Conservation (phyloP, 768 basidiomycete species). For the Mycena alexandri region DNA sequence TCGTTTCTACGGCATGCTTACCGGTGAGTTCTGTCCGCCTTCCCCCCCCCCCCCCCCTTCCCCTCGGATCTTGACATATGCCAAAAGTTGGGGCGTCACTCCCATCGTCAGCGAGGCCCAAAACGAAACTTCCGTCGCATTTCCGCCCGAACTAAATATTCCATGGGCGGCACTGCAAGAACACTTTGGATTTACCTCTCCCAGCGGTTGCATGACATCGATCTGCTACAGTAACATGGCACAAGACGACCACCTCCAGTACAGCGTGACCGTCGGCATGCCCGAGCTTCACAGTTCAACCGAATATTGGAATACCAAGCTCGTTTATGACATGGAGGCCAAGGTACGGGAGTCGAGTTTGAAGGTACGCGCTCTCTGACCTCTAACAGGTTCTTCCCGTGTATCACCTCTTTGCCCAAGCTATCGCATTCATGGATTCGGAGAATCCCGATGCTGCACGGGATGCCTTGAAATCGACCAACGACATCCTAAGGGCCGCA, state of each 20-base stretch:
- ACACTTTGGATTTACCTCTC: slow-evolving; percentile 19
- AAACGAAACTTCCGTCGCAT: not conserved
- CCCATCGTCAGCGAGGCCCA: slow-evolving; percentile 27
- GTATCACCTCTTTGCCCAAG: slow-evolving; percentile 21
- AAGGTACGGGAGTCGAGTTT: not conserved
- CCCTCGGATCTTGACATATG: not conserved
- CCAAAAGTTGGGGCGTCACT: slow-evolving; percentile 25
- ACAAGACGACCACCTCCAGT: slow-evolving; percentile 10
- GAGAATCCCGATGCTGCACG: slow-evolving; percentile 2
- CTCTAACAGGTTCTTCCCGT: slow-evolving; percentile 11
- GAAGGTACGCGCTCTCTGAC: no score
- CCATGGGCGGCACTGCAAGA: slow-evolving; percentile 24
- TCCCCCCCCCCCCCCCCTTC: no score
- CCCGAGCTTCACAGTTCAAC: slow-evolving; percentile 17
- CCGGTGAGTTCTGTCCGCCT: slow-evolving; percentile 10
- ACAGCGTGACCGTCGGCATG: slow-evolving; percentile 26
- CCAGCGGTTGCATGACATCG: slow-evolving; percentile 30
- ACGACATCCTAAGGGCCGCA: slow-evolving; percentile 15
- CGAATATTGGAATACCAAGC: slow-evolving; percentile 31
- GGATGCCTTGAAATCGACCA: slow-evolving; percentile 19
- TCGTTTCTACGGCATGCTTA: slow-evolving; percentile 30
- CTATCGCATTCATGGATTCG: slow-evolving; percentile 18
- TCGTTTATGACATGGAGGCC: slow-evolving; percentile 24
- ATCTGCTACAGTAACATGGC: slow-evolving; percentile 26
- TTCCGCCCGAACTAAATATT: slow-evolving; percentile 15